phyloP scores from a whole-genome alignment of 208 protist genomes.

The Crithidia mellificae region DNA sequence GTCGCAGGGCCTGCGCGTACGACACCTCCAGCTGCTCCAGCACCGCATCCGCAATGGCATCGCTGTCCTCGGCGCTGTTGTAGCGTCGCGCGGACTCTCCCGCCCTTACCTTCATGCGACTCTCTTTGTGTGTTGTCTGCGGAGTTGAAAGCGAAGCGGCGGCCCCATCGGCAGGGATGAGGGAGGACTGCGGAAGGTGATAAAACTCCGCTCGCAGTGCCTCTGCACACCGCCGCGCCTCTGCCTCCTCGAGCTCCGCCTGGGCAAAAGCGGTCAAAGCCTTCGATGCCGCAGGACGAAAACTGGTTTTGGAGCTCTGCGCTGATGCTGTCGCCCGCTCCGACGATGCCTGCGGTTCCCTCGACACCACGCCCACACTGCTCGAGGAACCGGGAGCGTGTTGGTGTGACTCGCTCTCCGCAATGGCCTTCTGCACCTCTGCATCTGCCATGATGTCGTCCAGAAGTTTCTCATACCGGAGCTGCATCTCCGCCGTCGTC shows the following conservation, averaged over 20 bases:
- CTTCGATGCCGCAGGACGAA: background rate
- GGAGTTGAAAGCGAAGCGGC: no score
- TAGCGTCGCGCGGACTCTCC: no score
- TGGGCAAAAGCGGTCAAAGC: background rate
- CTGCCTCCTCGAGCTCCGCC: background rate
- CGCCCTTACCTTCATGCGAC: background rate
- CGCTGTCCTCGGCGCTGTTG: background rate
- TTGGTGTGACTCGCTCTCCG: background rate
- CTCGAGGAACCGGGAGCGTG: background rate
- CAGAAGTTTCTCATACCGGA: slow-evolving; percentile 31
- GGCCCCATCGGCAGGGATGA: background rate
- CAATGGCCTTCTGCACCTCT: background rate
- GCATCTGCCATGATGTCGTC: slow-evolving; percentile 7
- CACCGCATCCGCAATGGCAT: background rate
- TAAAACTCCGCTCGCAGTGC: slow-evolving; percentile 38
- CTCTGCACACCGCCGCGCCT: slow-evolving; percentile 12
- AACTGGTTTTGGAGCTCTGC: background rate
- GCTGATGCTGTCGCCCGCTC: background rate
- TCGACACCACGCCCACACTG: background rate
- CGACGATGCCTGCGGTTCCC: background rate
- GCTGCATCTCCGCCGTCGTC: slow-evolving; percentile 21
- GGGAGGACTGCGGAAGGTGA: background rate
- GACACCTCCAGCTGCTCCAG: background rate
- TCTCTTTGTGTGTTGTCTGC: no score
- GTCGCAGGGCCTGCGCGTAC: slow-evolving; percentile 27